A percentile compares a stretch with the other conserved stretches of the same genome.
Conservation (phyloP, 306 rosid species). For the barrel medic (Medicago truncatula) region DNA sequence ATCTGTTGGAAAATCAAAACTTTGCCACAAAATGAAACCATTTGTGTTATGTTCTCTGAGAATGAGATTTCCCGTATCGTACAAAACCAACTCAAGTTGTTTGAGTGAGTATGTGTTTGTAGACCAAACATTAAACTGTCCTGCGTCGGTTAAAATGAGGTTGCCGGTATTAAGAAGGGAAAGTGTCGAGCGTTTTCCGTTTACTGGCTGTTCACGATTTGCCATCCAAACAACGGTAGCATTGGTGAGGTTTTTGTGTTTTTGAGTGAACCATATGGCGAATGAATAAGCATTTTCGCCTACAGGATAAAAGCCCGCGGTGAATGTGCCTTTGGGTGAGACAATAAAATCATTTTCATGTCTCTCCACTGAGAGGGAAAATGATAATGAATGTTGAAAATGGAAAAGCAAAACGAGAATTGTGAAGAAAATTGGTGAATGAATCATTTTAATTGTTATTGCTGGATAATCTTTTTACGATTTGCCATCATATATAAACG, state of each 20-base stretch:
- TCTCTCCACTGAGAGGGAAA: neutral
- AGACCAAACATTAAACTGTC: constrained; percentile 3
- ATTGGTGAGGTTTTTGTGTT: neutral
- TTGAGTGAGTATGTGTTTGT: neutral
- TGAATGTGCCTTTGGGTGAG: constrained; percentile 27
- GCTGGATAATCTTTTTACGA: neutral
- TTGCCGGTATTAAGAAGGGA: constrained; percentile 27
- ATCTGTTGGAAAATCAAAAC: constrained; percentile 36
- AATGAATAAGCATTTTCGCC: constrained; percentile 29
- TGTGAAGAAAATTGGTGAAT: neutral
- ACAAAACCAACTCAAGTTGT: neutral
- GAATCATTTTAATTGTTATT: neutral
- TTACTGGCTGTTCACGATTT: constrained; percentile 31
- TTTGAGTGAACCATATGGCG: constrained; percentile 27
- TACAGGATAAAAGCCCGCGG: constrained; percentile 11
- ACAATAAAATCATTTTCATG: neutral
- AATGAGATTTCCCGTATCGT: constrained; percentile 21
- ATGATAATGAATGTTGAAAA: neutral
- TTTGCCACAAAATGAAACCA: neutral
- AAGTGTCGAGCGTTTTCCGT: constrained; percentile 24
- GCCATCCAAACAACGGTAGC: constrained; percentile 35
- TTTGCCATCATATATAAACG: too few relatives aligned
- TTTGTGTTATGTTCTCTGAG: neutral
- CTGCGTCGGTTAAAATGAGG: constrained; percentile 25
- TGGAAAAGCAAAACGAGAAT: neutral